phyloP scores from a whole-genome alignment of 345 rosid genomes.

The Noccaea caerulescens region DNA sequence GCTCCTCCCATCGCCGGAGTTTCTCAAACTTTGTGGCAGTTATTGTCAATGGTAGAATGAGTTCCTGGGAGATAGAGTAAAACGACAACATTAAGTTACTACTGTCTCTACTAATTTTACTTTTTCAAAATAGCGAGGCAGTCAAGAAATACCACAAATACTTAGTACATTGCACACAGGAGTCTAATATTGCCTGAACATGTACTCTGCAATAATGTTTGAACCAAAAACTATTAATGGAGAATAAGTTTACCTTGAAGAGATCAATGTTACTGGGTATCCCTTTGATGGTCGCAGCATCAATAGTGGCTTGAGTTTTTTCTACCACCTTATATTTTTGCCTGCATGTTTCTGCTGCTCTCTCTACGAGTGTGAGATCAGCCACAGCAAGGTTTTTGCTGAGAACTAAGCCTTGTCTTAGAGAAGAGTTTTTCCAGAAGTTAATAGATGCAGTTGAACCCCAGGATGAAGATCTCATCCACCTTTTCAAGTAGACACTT shows the following conservation, averaged over 20 bases:
- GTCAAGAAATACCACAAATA: slow-evolving; percentile 14
- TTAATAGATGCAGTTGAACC: slow-evolving; percentile 63
- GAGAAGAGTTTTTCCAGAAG: slow-evolving; percentile 75
- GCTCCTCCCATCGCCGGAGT: slow-evolving; percentile 90
- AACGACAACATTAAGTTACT: not conserved
- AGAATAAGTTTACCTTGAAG: slow-evolving; percentile 62
- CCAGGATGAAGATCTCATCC: slow-evolving; percentile 97
- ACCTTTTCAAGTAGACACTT: slow-evolving; percentile 79
- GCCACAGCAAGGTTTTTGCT: slow-evolving; percentile 87
- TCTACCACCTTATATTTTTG: slow-evolving; percentile 70
- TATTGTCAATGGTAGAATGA: slow-evolving; percentile 74
- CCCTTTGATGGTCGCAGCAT: slow-evolving; percentile 91
- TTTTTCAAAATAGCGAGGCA: not conserved
- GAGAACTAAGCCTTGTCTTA: slow-evolving; percentile 64
- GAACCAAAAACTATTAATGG: not conserved
- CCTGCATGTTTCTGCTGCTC: slow-evolving; percentile 71
- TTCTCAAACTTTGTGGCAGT: slow-evolving; percentile 65
- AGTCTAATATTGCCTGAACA: slow-evolving; percentile 15
- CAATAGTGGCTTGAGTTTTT: slow-evolving; percentile 92
- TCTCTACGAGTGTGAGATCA: slow-evolving; percentile 70
- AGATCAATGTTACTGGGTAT: slow-evolving; percentile 96
- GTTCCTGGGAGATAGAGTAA: slow-evolving; percentile 57
- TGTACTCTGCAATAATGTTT: not conserved
- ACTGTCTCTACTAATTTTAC: slow-evolving; percentile 10
- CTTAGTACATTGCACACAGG: slow-evolving; percentile 15